These are phyloP conservation scores for Colletotrichum lupini DNA, from an alignment of 2,329 filamentous ascomycete species.

Conservation along the genomic window DNA sequence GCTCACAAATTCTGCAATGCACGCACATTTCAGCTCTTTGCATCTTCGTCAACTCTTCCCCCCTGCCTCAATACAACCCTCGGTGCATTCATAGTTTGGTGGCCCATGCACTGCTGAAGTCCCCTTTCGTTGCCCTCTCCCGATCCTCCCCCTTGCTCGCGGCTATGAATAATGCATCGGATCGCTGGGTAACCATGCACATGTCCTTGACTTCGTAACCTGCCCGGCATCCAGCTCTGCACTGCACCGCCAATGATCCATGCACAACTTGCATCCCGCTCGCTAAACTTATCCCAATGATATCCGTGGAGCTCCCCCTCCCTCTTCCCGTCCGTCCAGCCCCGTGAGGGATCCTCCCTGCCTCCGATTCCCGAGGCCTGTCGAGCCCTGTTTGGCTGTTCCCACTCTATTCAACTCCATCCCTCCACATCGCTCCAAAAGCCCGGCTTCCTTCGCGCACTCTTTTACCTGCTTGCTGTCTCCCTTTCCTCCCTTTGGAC, in stretches of 20 bases:
- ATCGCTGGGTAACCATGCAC: neutral
- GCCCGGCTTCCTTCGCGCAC: no score
- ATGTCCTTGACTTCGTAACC: neutral
- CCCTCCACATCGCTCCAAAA: neutral
- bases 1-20: neutral
- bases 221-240: conserved; percentile 1
- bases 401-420: neutral
- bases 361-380: neutral
- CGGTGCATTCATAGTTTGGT: neutral
- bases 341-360: conserved; percentile 22
- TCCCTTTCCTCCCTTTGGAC: neutral
- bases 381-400: neutral
- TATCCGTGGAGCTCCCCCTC: neutral
- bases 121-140: neutral
- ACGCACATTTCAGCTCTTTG: neutral
- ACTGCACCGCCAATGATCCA: conserved; percentile 16
- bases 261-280: conserved; percentile 24
- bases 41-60: neutral
- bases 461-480: neutral
- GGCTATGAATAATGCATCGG: neutral
- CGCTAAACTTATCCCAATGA: conserved; percentile 15
- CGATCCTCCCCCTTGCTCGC: neutral
- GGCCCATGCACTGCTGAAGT: neutral
- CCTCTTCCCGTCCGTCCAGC: conserved; percentile 16
- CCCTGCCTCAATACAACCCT: neutral